A percentile compares a stretch with the other conserved stretches of the same genome.
Evolutionary conservation across 78 protist genomes (phyloP).

Genomic region (Pigoraptor vietnamica): DNA sequence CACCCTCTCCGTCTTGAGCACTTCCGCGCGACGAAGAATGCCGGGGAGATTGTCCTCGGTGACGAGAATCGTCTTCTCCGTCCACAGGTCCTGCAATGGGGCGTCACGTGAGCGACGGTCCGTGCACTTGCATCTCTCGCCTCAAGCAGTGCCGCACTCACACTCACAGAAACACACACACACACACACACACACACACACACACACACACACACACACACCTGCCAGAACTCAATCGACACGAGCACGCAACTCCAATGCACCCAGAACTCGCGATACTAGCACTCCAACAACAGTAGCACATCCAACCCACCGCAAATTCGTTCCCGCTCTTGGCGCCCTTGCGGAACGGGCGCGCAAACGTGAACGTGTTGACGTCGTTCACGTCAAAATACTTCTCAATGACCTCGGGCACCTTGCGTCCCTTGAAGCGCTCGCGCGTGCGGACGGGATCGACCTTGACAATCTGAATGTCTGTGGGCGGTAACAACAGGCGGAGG

Average conservation of each 20-base stretch:
- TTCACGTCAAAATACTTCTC: slow-evolving; percentile 39
- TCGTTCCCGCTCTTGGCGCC: slow-evolving; percentile 40
- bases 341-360: slow-evolving; percentile 53
- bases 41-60: slow-evolving; percentile 54
- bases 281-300: too few relatives aligned
- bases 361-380: slow-evolving; percentile 40
- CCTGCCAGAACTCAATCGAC: too few relatives aligned
- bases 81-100: slow-evolving; percentile 49
- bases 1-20: neutral
- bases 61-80: slow-evolving; percentile 31
- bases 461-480: neutral
- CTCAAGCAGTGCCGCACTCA: too few relatives aligned
- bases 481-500: too few relatives aligned
- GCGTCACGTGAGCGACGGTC: too few relatives aligned
- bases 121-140: too few relatives aligned
- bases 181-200: neutral
- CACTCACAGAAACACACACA: neutral
- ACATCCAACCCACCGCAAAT: slow-evolving; percentile 28
- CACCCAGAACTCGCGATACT: too few relatives aligned
- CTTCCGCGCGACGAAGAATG: slow-evolving; percentile 49
- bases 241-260: too few relatives aligned
- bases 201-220: neutral
- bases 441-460: neutral
- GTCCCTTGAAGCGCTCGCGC: neutral
- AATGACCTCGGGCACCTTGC: slow-evolving; percentile 24